These are phyloP conservation scores for Fusarium brachygibbosum DNA, from an alignment of 2,329 filamentous ascomycete species.

Conservation along the genomic window DNA sequence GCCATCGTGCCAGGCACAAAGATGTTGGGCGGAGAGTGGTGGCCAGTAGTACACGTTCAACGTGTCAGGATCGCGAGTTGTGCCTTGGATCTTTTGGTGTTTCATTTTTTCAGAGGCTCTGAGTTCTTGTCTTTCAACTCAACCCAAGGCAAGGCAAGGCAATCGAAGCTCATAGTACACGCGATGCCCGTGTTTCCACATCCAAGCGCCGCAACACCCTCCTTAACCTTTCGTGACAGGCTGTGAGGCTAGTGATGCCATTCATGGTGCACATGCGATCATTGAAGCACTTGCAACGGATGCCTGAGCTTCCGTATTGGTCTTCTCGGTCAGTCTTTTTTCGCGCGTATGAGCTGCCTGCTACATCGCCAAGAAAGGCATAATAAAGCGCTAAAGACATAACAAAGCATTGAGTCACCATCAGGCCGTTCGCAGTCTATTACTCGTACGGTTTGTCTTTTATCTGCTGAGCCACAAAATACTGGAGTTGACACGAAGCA, in stretches of 20 bases:
- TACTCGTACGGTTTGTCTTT: not conserved
- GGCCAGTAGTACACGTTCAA: not conserved
- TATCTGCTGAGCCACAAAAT: not conserved
- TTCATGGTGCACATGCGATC: not conserved
- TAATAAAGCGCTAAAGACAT: not conserved
- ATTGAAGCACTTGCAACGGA: constrained; percentile 6
- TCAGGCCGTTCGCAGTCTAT: not conserved
- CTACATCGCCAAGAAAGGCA: not conserved
- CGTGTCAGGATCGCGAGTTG: constrained; percentile 9
- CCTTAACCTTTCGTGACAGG: constrained; percentile 1
- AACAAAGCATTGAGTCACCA: not conserved
- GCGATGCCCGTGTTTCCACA: not conserved
- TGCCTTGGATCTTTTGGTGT: constrained; percentile 17
- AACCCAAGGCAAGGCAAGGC: not conserved
- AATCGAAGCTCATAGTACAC: not conserved
- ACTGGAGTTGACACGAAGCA: constrained; percentile 5
- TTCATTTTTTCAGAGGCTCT: not conserved
- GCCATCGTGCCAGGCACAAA: constrained; percentile 1
- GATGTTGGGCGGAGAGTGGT: not conserved
- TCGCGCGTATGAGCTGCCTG: not conserved
- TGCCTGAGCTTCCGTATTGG: constrained; percentile 12
- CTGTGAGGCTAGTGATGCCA: constrained; percentile 8
- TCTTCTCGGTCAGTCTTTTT: not conserved
- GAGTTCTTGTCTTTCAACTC: constrained; percentile 11
- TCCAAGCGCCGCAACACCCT: not conserved